Evolutionary conservation across 1,284 basidiomycete species (phyloP).

Genomic region (Exobasidium rhododendri): DNA sequence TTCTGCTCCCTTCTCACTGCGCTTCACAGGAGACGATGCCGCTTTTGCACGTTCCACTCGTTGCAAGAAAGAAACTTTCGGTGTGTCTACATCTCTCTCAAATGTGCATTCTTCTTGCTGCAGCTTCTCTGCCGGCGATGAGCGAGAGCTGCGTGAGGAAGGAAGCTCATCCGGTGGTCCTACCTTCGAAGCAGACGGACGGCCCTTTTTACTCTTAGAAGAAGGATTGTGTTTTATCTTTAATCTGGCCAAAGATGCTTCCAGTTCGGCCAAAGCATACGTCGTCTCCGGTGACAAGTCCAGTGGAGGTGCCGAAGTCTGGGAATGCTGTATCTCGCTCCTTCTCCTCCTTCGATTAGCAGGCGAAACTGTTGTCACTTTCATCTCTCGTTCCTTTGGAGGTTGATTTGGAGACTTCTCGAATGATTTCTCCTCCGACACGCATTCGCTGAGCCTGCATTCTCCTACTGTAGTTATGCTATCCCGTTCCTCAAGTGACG

Average conservation of each 20-base stretch:
- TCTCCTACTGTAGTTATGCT: not conserved
- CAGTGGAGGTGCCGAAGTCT: not conserved
- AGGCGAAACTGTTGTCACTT: not conserved
- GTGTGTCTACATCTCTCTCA: no score
- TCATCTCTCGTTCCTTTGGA: not conserved
- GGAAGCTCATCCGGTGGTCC: no score
- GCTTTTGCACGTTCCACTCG: not conserved
- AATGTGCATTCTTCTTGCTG: no score
- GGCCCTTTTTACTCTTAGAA: no score
- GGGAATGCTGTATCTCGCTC: not conserved
- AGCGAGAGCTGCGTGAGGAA: no score
- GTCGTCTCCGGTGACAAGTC: constrained; percentile 27
- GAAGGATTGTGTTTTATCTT: no score
- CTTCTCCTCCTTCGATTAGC: not conserved
- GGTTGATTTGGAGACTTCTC: not conserved
- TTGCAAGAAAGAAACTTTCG: not conserved
- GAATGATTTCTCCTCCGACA: not conserved
- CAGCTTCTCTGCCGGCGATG: not conserved
- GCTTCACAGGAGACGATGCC: not conserved
- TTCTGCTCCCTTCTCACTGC: not conserved
- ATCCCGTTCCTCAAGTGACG: not conserved
- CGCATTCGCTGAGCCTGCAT: not conserved
- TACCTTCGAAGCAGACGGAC: no score
- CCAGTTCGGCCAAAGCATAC: constrained; percentile 29
- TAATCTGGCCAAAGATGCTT: constrained; percentile 29